Conservation (phyloP, 2,329 filamentous ascomycete species). For the Xylariaceae sp. region DNA sequence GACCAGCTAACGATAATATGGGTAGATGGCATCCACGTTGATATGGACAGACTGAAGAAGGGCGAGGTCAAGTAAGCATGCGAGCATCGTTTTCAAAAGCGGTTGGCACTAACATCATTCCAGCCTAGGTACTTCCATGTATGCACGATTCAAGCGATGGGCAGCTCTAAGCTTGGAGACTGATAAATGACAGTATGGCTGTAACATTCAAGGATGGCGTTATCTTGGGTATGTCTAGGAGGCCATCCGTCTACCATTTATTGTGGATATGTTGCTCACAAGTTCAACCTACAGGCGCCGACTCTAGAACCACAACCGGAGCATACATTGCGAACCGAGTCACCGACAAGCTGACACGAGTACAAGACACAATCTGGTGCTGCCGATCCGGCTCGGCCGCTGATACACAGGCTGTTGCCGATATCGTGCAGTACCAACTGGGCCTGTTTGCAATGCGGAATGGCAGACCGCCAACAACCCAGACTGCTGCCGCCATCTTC, state of each 20-base stretch:
- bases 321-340: slow-evolving; percentile 99
- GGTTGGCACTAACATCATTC: slow-evolving; percentile 27
- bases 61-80: slow-evolving; percentile 93
- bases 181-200: slow-evolving; percentile 75
- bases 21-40: slow-evolving; percentile 96
- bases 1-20: slow-evolving; percentile 33
- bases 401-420: slow-evolving; percentile 96
- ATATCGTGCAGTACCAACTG: slow-evolving; percentile 97
- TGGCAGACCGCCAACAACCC: slow-evolving; percentile 88
- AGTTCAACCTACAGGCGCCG: slow-evolving; percentile 67
- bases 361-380: slow-evolving; percentile 99
- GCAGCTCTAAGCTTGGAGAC: slow-evolving; percentile 12
- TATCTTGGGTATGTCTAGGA: slow-evolving; percentile 71
- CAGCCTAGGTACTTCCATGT: slow-evolving; percentile 98
- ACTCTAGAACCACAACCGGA: slow-evolving; percentile 96
- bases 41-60: slow-evolving; percentile 98
- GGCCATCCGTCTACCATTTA: neutral
- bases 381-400: slow-evolving; percentile 97
- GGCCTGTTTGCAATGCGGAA: slow-evolving; percentile 91
- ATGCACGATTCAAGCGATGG: slow-evolving; percentile 47
- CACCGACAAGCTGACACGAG: slow-evolving; percentile 98
- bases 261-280: slow-evolving; percentile 21
- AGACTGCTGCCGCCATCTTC: slow-evolving; percentile 94
- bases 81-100: slow-evolving; percentile 38
- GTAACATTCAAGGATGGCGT: slow-evolving; percentile 99